Evolutionary conservation across 176 grass and related monocot genomes (phyloP).

Genomic region (Carex scoparia): DNA sequence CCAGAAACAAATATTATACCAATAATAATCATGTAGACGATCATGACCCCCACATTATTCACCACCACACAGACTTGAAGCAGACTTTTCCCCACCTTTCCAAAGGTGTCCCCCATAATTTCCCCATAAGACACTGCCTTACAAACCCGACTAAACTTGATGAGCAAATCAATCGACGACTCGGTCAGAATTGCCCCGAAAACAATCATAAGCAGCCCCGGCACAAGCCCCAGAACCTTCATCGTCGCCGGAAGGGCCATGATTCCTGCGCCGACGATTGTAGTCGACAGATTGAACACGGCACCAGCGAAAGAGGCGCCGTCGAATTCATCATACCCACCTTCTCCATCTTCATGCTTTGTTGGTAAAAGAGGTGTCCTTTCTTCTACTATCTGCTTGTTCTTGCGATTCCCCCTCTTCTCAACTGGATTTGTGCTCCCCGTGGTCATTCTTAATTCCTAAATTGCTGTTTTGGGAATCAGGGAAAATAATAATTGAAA

Average conservation of each 20-base stretch:
- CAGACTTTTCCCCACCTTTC: slow-evolving; percentile 45
- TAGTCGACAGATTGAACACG: slow-evolving; percentile 97
- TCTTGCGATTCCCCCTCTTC: slow-evolving; percentile 25
- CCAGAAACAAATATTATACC: slow-evolving; percentile 33
- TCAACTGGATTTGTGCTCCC: slow-evolving; percentile 26
- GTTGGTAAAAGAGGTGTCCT: slow-evolving; percentile 65
- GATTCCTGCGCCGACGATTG: slow-evolving; percentile 94
- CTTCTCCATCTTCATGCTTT: slow-evolving; percentile 21
- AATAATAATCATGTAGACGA: slow-evolving; percentile 99
- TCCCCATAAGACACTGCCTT: slow-evolving; percentile 59
- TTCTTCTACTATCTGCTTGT: slow-evolving; percentile 41
- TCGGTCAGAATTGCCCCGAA: slow-evolving; percentile 85
- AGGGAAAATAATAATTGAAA: slow-evolving; percentile 4
- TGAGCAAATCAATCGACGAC: slow-evolving; percentile 75
- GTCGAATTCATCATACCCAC: slow-evolving; percentile 54
- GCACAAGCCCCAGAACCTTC: slow-evolving; percentile 86
- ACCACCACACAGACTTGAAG: slow-evolving; percentile 82
- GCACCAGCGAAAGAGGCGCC: slow-evolving; percentile 75
- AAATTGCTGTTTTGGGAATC: slow-evolving; percentile 4
- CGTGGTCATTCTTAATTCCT: slow-evolving; percentile 28
- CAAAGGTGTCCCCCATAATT: slow-evolving; percentile 79
- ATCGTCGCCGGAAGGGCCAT: slow-evolving; percentile 94
- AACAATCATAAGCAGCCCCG: slow-evolving; percentile 64
- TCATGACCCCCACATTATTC: slow-evolving; percentile 85
- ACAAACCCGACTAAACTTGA: slow-evolving; percentile 62